Evolutionary conservation across 169 alveolate genomes (phyloP), one percentile per base, ranked within the genome.

Genomic region (Eimeria zaria): DNA sequence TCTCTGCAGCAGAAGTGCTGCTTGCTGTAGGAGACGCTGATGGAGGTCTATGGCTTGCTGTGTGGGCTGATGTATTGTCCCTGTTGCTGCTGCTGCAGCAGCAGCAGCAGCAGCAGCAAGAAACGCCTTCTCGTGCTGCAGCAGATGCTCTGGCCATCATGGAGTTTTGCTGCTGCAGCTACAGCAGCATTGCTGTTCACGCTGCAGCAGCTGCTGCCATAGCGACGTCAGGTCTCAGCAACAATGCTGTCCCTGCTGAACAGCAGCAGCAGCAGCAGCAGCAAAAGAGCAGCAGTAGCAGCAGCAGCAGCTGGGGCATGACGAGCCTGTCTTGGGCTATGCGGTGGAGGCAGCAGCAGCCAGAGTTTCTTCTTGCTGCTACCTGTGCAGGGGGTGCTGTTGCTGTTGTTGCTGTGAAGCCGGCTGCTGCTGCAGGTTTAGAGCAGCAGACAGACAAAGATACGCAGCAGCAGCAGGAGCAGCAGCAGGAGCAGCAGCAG

Each of bases 21-120:
- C 96, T 91, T 9, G 96, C 90, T 24, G 67, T 76, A 44, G 96
- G 96, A 16, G 96, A 91, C 44, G 90, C 96, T 53, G 69, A 51
- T 14, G 96, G 96, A 22, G 78, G 88, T 69, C 46, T 91, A 1
- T 91, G 96, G 96, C 55, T 91, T 7, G 96, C 80, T 33, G 96
- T 53, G 18, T 91, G 96, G 96, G 83, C 64, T 8, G 73, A 30
- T 83, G 11, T 89, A 9, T 27, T 39, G 84, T 33, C 44, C 16
- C 51, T 87, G 67, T 51, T 87, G 92, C 62, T 44, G 89, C 69
- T 78, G 69, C 89, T 41, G 67, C 55, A 30, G 18, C 27, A 7
- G 84, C 55, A 30, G 89, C 89, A 78, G 83, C 74, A 62, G 74
- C 74, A 62, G 74, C 74, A 62, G 74, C 74, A 62, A 16, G 74